Base-by-base conservation (phyloP, 164 flowering plant species). In the Vitis riparia region DNA sequence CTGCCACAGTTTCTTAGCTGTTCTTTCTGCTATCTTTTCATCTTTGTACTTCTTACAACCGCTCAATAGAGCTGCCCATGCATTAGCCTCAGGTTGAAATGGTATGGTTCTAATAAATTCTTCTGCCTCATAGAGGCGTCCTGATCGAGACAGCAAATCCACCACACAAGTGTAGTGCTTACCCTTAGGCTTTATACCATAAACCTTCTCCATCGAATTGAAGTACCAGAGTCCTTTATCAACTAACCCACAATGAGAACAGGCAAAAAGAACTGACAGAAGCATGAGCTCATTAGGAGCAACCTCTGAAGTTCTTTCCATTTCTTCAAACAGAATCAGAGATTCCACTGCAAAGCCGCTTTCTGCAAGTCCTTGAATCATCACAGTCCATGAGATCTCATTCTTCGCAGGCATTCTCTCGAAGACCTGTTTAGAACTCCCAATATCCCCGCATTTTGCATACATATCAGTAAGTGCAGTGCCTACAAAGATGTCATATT, bases 321-420 rank as follows among this genome's bases (percentile, higher is more conserved):
- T 85, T 73, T 89, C 85, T 64, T 85, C 83, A 55, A 89, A 89
- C 30, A 77, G 58, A 13, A 15, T 11, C 48, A 89, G 76, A 53
- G 87, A 71, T 63, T 85, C 87, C 64, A 75, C 71, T 8, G 82
- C 92, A 62, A 75, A 72, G 11, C 88, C 89, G 69, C 84, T 85
- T 59, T 86, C 90, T 15, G 89, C 89, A 52, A 89, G 87, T 68
- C 88, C 91, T 65, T 87, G 90, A 69, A 89, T 80, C 89, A 89
- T 84, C 44, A 78, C 89, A 50, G 85, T 85, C 89, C 90, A 90
- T 50, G 85, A 73, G 8, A 86, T 63, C 67, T 85, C 85, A 73
- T 88, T 82, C 69, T 76, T 82, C 47, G 68, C 72, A 1, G 74
- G 69, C 89, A 90, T 87, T 71, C 71, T 70, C 47, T 78, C 52